Conservation (phyloP, 169 alveolate species). For the Sarcocystis neurona region DNA sequence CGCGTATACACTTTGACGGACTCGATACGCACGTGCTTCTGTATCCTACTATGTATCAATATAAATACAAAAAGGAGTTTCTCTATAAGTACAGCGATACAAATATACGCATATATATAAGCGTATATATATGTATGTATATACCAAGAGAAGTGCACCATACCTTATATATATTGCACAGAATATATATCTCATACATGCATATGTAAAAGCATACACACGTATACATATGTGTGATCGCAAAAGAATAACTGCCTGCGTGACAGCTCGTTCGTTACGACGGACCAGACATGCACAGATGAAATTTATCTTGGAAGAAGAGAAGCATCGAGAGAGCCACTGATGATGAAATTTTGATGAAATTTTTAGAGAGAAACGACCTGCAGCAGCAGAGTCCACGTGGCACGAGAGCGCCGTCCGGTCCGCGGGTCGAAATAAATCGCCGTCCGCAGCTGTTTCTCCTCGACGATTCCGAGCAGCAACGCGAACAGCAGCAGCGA, state of each 20-base stretch:
- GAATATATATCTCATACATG: neutral
- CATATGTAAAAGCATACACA: neutral
- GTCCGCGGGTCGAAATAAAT: neutral
- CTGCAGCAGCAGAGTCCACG: neutral
- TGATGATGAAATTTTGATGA: neutral
- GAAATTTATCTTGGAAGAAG: neutral
- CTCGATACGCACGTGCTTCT: no score
- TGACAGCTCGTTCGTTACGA: neutral
- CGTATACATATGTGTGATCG: neutral
- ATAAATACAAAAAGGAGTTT: no score
- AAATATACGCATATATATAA: neutral
- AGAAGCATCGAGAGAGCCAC: neutral
- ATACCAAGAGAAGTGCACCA: neutral
- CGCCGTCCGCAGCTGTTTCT: neutral
- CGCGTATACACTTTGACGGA: no score
- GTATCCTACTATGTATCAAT: no score
- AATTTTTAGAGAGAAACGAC: neutral
- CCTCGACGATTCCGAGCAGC: slow-evolving; percentile 20
- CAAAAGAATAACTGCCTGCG: neutral
- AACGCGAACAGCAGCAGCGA: neutral
- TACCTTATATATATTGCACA: no score
- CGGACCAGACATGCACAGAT: neutral
- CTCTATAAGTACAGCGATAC: no score
- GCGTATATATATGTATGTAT: neutral
- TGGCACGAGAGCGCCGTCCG: neutral